Evolutionary conservation across 768 basidiomycete genomes (phyloP), one percentile per base, ranked within the genome.

Genomic region (Mycena belliarum): DNA sequence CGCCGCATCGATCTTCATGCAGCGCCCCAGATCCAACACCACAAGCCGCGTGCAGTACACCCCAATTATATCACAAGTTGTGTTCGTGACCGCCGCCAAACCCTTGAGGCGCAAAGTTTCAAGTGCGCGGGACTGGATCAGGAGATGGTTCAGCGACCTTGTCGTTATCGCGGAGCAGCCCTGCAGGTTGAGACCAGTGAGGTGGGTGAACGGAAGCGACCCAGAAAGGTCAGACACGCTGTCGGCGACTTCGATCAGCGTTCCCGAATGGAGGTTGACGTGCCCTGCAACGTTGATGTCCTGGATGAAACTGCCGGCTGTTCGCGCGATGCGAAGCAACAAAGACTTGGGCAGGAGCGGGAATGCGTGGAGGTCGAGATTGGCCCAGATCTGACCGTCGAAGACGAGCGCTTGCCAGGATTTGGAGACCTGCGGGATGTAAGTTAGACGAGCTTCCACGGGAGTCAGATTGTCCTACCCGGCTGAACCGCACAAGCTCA

Each of bases 351-450:
- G 79, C 8, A 87, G 68, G 35, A 77, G 74, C 15, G 89, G 83
- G 68, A 91, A 89, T 1, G 84, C 71, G 20, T 70, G 79, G 32
- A 93, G 75, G 67, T 90, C 80, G 32, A 91, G 75, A 54, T 80
- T 68, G 42, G 73, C 66, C 94, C 94, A 95, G n/a, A 95, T 78
- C 66, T 93, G 90, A 15, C 93, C 93, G 69, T 96, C 94, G 64
- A 87, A 85, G 24, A 87, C 84, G 37, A 95, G 81, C 3, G 74
- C 69, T 50, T 82, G 85, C 93, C 93, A 96, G 11, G 77, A 66
- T 68, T 82, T 88, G 26, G 88, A 94, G 12, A 93, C 88, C 90
- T 93, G 60, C 65, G 37, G 38, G 32, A 44, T 38, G 33, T 53
- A 3, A 33, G 40, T 32, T 21, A 55, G 20, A 38, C 21, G n/a